Base-by-base conservation (phyloP, 2,329 filamentous ascomycete species). In the Scedosporium boydii region DNA sequence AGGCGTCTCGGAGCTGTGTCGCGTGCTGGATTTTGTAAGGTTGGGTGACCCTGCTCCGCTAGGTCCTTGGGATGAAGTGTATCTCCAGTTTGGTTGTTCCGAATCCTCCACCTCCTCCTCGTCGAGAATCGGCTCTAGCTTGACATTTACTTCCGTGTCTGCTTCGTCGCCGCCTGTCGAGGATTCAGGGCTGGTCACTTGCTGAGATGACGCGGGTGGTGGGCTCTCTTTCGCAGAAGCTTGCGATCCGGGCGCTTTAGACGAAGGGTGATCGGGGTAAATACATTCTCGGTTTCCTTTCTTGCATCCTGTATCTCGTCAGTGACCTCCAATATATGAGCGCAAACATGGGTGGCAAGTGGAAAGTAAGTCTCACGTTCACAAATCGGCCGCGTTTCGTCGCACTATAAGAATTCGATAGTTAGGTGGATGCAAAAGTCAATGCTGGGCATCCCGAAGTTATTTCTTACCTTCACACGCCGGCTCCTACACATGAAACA, bases 271-370 rank as follows among this genome's bases (percentile, higher is more conserved):
- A 58, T 93, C 91, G 2, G 95, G 93, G 72, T 97, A 99, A 63
- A 89, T 81, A 73, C 95, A 99, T 66, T 96, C 91, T 75, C 95
- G 85, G 68, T 87, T 90, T 59, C 93, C 95, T 75, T 98, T 99
- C 68, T 87, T 88, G 74, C 95, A 99, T 70, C 93, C 92, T 89
- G 65, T 7, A 44, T 29, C 27, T 58, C 14, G 55, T 58, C n/a
- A 58, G 55, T 16, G 12, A 38, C 29, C 55, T 6, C 55, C 10
- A 38, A 38, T 38, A 12, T 9, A 38, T 14, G 34, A 9, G 34
- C 34, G 10, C 10, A 38, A 38, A 38, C 34, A 38, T 6, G 12
- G 2, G 34, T 38, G 21, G 4, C 18, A 23, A 23, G 23, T 27
- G 6, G 23, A 55, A 55, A 55, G 6, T 23, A 55, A 27, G 64